Percentiles rank a stretch among this genome's conserved stretches.
phyloP scores from a whole-genome alignment of 306 rosid species.

The Notholithocarpus densiflorus region DNA sequence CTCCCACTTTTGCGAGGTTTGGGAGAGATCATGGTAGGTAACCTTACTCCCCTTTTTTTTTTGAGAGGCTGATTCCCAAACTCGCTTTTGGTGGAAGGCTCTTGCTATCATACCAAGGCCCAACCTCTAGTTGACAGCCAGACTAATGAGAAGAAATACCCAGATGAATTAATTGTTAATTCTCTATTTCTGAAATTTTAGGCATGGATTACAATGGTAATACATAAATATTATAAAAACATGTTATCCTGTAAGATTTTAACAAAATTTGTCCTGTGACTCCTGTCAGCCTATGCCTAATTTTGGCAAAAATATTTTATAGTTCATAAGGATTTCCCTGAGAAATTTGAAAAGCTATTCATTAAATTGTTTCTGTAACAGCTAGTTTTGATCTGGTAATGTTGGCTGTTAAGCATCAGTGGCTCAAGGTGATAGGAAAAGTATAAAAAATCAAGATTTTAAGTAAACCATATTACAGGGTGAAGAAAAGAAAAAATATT shows the following conservation, averaged over 20 bases:
- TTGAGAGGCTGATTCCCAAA: no score
- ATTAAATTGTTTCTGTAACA: neutral
- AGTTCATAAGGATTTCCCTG: neutral
- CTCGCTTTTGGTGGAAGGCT: no score
- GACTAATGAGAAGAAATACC: neutral
- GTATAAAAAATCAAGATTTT: neutral
- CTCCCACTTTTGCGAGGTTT: no score
- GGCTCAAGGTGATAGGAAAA: neutral
- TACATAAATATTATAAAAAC: neutral
- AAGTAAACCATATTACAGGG: neutral
- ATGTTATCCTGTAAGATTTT: neutral
- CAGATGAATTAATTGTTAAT: neutral
- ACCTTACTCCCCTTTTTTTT: no score
- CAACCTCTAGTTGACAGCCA: neutral
- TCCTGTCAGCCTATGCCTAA: neutral
- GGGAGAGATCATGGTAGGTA: no score
- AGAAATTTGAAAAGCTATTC: neutral
- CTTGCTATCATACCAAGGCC: no score
- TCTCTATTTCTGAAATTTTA: neutral
- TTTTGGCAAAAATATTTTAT: neutral
- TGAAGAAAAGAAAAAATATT: neutral
- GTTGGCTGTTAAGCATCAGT: neutral
- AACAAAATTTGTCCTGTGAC: neutral
- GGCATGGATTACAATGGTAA: neutral
- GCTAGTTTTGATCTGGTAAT: neutral